phyloP scores from a whole-genome alignment of 1,284 basidiomycete species.

The Boletus smithii region DNA sequence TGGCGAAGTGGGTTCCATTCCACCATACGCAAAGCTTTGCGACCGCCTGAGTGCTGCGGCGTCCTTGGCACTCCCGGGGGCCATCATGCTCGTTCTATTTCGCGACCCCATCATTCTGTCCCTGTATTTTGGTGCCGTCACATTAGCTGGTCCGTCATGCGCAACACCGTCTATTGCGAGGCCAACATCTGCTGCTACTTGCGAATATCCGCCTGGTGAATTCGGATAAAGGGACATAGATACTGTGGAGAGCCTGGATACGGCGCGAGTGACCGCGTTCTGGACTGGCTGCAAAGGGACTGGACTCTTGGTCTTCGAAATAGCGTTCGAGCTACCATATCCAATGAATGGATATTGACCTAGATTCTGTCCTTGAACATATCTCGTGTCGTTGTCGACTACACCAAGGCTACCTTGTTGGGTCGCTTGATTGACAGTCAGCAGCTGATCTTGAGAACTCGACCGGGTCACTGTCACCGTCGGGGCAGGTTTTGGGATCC shows the following conservation, averaged over 20 bases:
- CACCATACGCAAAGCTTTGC: conserved; percentile 51
- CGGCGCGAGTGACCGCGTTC: conserved; percentile 37
- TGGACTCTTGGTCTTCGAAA: conserved; percentile 24
- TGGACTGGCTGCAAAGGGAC: conserved; percentile 36
- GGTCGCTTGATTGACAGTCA: conserved; percentile 1
- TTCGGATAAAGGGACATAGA: conserved; percentile 54
- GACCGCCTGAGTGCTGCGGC: conserved; percentile 32
- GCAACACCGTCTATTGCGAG: conserved; percentile 44
- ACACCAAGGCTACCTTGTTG: conserved; percentile 1
- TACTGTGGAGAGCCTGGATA: conserved; percentile 47
- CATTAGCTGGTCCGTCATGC: conserved; percentile 39
- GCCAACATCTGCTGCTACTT: conserved; percentile 37
- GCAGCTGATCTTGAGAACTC: conserved; percentile 18
- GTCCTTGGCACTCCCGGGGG: conserved; percentile 23
- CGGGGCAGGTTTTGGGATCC: conserved; percentile 33
- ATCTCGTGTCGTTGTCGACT: conserved; percentile 1
- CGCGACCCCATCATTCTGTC: conserved; percentile 35
- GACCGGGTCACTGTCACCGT: conserved; percentile 28
- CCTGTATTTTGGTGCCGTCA: conserved; percentile 35
- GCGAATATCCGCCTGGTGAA: conserved; percentile 37
- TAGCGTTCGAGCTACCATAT: conserved; percentile 14
- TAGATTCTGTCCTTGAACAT: conserved; percentile 15
- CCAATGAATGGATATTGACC: conserved; percentile 27
- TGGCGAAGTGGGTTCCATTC: conserved; percentile 50
- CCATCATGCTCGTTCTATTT: conserved; percentile 35